Evolutionary conservation across 352 stramenopile genomes (phyloP).

Genomic region (Aphanomyces cochlioides): DNA sequence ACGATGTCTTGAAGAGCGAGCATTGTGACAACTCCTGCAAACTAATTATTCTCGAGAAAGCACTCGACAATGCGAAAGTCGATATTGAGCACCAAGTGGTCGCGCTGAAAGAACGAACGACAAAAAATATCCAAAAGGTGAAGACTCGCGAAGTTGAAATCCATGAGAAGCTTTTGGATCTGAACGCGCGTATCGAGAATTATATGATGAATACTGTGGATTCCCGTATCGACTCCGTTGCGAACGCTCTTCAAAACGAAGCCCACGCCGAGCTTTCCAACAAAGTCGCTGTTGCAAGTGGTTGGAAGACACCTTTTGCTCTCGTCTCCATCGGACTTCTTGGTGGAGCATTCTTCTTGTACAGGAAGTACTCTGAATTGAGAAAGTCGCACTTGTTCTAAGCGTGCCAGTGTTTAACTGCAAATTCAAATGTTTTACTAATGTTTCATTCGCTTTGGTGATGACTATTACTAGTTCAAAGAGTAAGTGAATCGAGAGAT

Average conservation of each 20-base stretch:
- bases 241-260: constrained; percentile 34
- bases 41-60: constrained; percentile 76
- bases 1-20: constrained; percentile 49
- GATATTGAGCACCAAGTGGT: constrained; percentile 84
- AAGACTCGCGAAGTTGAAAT: constrained; percentile 68
- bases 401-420: not conserved
- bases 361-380: constrained; percentile 85
- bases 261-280: constrained; percentile 62
- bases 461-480: not conserved
- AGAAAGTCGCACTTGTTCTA: constrained; percentile 83
- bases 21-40: constrained; percentile 78
- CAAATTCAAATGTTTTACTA: not conserved
- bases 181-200: constrained; percentile 65
- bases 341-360: constrained; percentile 53
- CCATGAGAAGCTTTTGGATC: constrained; percentile 60
- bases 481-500: not conserved
- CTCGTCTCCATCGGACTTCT: constrained; percentile 62
- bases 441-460: not conserved
- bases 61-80: constrained; percentile 74
- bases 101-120: constrained; percentile 69
- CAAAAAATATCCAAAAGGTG: constrained; percentile 71
- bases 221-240: constrained; percentile 58
- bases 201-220: constrained; percentile 75
- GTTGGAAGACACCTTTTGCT: constrained; percentile 81
- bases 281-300: constrained; percentile 61